A percentile compares a stretch with the other conserved stretches of the same genome.
These are phyloP conservation scores for Irpex sp. DNA, from an alignment of 1,284 basidiomycete species.

Conservation along the genomic window DNA sequence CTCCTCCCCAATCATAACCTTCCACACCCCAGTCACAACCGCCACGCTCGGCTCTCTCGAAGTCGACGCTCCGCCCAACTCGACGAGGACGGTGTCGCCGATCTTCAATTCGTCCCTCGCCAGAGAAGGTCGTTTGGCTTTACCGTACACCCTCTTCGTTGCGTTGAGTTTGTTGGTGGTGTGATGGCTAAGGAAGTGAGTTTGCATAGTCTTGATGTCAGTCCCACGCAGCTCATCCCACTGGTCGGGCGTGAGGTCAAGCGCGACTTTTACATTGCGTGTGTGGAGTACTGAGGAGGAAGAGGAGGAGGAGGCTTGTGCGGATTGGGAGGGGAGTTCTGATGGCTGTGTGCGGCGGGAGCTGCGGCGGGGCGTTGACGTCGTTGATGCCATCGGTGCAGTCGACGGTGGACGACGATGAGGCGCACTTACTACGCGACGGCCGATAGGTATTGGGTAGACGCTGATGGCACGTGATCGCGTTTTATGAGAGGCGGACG, in stretches of 20 bases:
- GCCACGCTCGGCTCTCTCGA: slow-evolving; percentile 47
- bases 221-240: background rate
- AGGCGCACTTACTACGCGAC: background rate
- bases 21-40: slow-evolving; percentile 63
- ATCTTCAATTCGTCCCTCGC: slow-evolving; percentile 34
- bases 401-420: background rate
- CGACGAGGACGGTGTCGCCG: slow-evolving; percentile 59
- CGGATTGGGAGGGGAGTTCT: background rate
- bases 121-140: background rate
- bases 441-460: background rate
- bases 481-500: background rate
- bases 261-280: background rate
- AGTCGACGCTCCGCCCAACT: slow-evolving; percentile 30
- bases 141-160: slow-evolving; percentile 1
- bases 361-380: background rate
- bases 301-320: background rate
- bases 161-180: background rate
- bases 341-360: background rate
- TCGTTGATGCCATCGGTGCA: background rate
- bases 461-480: background rate
- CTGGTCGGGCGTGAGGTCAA: background rate
- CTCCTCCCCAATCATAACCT: slow-evolving; percentile 29
- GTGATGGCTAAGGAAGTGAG: background rate
- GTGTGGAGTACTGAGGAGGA: background rate
- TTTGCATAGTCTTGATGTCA: background rate